Conservation (phyloP, 2,329 filamentous ascomycete species). For the Fusarium sp. region DNA sequence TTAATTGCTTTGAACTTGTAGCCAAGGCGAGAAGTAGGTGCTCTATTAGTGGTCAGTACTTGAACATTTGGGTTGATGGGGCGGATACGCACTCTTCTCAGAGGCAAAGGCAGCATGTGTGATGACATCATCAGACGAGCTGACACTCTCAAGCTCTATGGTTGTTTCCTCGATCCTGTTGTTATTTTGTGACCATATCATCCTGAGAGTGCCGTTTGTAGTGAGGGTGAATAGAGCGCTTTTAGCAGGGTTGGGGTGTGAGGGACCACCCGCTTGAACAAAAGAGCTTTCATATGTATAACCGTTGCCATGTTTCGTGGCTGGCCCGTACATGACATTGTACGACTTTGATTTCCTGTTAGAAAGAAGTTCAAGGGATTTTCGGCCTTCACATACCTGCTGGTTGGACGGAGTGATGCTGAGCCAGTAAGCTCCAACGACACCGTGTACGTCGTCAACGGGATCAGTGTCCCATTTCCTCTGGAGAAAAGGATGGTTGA, state of each 20-base stretch:
- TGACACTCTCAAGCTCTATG: constrained; percentile 78
- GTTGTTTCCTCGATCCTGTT: constrained; percentile 76
- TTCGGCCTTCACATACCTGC: constrained; percentile 43
- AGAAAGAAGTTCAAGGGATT: neutral
- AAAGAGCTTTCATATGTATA: constrained; percentile 78
- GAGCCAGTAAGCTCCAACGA: constrained; percentile 91
- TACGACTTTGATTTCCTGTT: constrained; percentile 44
- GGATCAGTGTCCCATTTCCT: constrained; percentile 74
- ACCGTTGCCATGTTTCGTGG: constrained; percentile 67
- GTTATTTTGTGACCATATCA: constrained; percentile 82
- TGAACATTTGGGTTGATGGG: neutral
- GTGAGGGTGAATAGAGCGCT: constrained; percentile 83
- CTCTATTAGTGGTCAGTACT: constrained; percentile 49
- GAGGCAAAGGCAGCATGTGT: constrained; percentile 82
- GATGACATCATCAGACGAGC: constrained; percentile 78
- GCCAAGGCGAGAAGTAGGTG: constrained; percentile 73
- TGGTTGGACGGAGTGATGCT: constrained; percentile 62
- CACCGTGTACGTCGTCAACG: constrained; percentile 77
- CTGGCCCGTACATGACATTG: constrained; percentile 67
- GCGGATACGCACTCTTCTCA: constrained; percentile 70
- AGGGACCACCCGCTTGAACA: constrained; percentile 74
- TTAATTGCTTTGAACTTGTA: constrained; percentile 77
- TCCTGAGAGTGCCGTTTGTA: constrained; percentile 75
- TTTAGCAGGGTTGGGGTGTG: constrained; percentile 76
- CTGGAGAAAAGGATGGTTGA: constrained; percentile 76